phyloP scores from a whole-genome alignment of 768 basidiomycete species.

The Cystobasidium ongulense region DNA sequence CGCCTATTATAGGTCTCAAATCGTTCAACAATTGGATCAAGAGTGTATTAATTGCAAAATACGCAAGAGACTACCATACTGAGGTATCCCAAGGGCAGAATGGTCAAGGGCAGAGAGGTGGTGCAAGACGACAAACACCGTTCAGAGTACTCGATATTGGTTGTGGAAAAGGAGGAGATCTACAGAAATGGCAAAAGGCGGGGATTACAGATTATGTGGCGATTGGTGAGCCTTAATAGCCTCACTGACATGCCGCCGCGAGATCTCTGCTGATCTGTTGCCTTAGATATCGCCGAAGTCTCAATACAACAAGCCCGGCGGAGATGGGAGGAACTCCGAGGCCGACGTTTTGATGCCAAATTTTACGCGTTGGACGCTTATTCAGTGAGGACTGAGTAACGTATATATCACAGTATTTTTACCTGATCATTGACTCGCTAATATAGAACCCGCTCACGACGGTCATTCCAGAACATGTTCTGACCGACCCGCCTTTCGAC shows the following conservation, averaged over 20 bases:
- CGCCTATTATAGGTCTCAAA: conserved; percentile 93
- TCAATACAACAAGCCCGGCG: conserved; percentile 79
- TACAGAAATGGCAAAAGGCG: conserved; percentile 90
- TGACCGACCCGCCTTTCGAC: conserved; percentile 59
- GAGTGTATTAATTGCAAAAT: conserved; percentile 85
- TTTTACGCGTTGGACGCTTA: conserved; percentile 90
- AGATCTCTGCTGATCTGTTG: neutral
- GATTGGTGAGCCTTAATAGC: conserved; percentile 54
- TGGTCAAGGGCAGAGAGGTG: neutral
- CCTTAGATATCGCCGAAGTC: conserved; percentile 72
- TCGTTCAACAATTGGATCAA: conserved; percentile 99
- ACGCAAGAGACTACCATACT: conserved; percentile 42
- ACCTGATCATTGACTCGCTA: too few relatives aligned
- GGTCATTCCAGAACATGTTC: conserved; percentile 51
- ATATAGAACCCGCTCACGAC: conserved; percentile 60
- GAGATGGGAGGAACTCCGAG: conserved; percentile 55
- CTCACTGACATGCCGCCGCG: neutral
- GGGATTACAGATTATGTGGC: conserved; percentile 68
- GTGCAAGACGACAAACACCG: conserved; percentile 42
- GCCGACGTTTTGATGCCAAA: conserved; percentile 60
- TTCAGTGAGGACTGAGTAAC: conserved; percentile 46
- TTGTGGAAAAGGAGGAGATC: conserved; percentile 97
- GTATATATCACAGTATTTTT: too few relatives aligned
- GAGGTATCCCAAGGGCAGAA: neutral
- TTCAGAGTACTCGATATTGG: conserved; percentile 77